Base-by-base conservation (phyloP, 2,329 filamentous ascomycete genomes). In the Aspergillus aculeatinus region DNA sequence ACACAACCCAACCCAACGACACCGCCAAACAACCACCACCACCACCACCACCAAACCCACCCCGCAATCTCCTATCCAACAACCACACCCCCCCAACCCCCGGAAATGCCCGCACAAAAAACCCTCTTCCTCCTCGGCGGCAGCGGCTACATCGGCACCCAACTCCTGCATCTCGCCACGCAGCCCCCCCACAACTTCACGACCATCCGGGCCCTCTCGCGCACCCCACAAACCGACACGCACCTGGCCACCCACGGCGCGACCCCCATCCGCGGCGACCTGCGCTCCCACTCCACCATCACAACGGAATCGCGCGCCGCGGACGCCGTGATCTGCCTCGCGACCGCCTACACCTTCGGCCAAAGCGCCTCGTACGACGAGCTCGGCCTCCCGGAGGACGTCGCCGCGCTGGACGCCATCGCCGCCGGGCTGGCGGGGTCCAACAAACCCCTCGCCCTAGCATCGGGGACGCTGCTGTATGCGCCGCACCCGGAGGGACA, bases 71-170 rank as follows among this genome's bases (percentile, higher is more conserved):
- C n/a, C n/a, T n/a, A n/a, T n/a, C n/a, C n/a, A n/a, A 27, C 25
- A 5, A 27, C 25, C 25, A 23, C 21, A 23, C 5, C 27, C 27
- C 6, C 27, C 27, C 9, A 27, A 27, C 12, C 12, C 12, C 16
- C 39, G 21, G 19, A 7, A 19, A 44, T 19, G 16, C 5, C 39
- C n/a, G 5, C 14, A n/a, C 11, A 19, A n/a, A 44, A 44, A 19
- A 44, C 39, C 16, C 39, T 77, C 60, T 79, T 79, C 63, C 70
- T 80, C 51, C 81, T 79, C 6, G 80, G 80, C 47, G 73, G 77
- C 5, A 75, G 77, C 6, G 79, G 79, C 64, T 80, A 77, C 60
- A 71, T 81, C 57, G 80, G 80, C 63, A 65, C 67, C 21, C 70
- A 73, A 6, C 70, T 80, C 14, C 71, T 76, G 23, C 59, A 76